These are phyloP conservation scores for Tarenaya hassleriana DNA, from an alignment of 345 rosid species.

Conservation along the genomic window DNA sequence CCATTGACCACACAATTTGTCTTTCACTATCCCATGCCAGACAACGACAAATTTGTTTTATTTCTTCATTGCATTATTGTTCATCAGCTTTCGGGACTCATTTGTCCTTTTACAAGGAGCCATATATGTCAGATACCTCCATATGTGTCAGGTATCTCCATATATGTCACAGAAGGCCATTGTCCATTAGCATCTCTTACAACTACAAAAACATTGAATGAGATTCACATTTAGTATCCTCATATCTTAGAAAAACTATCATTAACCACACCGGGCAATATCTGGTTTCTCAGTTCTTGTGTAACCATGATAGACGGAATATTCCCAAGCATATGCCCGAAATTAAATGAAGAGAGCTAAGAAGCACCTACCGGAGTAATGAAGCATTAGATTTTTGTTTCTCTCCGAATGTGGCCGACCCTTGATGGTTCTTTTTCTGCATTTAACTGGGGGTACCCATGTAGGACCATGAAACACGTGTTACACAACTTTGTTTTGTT, in stretches of 20 bases:
- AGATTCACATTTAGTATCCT: conserved; percentile 13
- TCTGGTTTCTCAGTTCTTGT: conserved; percentile 2
- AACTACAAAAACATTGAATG: conserved; percentile 18
- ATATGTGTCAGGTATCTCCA: conserved; percentile 25
- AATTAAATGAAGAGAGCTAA: conserved; percentile 3
- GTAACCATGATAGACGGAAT: conserved; percentile 12
- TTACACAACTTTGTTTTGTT: background rate
- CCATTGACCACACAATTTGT: conserved; percentile 23
- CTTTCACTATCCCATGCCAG: background rate
- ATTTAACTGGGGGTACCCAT: conserved; percentile 18
- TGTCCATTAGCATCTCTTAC: conserved; percentile 22
- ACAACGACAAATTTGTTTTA: background rate
- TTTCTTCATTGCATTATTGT: conserved; percentile 17
- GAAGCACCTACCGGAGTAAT: conserved; percentile 11
- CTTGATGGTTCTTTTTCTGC: conserved; percentile 16
- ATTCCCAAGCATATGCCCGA: background rate
- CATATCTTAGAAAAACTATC: conserved; percentile 22
- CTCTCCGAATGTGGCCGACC: conserved; percentile 4
- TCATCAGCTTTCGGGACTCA: conserved; percentile 22
- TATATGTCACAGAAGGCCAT: conserved; percentile 17
- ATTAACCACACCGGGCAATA: conserved; percentile 22
- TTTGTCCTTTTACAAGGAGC: conserved; percentile 10
- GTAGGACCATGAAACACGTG: conserved; percentile 29
- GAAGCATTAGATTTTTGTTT: background rate
- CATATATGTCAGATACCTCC: conserved; percentile 18